Evolutionary conservation across 257 asterid species (phyloP).

Genomic region (Solanum appendiculatum): DNA sequence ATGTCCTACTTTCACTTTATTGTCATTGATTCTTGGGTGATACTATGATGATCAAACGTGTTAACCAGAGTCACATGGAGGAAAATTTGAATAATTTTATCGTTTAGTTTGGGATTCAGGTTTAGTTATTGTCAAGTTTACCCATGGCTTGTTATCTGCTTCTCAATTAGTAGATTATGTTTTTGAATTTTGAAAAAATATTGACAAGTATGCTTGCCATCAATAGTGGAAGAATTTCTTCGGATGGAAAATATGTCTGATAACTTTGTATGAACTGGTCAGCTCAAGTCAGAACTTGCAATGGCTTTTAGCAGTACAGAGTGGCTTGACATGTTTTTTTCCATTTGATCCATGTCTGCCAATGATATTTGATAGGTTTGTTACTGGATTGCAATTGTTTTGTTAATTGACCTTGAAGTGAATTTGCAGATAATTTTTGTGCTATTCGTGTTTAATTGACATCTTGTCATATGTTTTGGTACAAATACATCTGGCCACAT

Average conservation of each 20-base stretch:
- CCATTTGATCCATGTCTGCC: slow-evolving; percentile 88
- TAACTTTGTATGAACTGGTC: slow-evolving; percentile 18
- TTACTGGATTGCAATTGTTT: background rate
- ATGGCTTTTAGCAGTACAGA: slow-evolving; percentile 56
- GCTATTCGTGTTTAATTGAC: background rate
- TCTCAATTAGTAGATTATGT: background rate
- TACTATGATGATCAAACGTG: too few species aligned
- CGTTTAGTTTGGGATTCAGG: background rate
- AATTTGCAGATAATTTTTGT: background rate
- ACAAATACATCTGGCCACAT: slow-evolving; percentile 71
- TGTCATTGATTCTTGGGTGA: too few species aligned
- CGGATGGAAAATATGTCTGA: slow-evolving; percentile 44
- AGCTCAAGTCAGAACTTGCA: slow-evolving; percentile 51
- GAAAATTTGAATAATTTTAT: too few species aligned
- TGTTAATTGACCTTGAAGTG: background rate
- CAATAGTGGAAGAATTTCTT: slow-evolving; percentile 73
- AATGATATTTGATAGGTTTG: slow-evolving; percentile 76
- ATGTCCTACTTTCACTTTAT: too few species aligned
- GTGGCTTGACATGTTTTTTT: slow-evolving; percentile 66
- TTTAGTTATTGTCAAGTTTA: background rate
- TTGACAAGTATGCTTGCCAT: slow-evolving; percentile 74
- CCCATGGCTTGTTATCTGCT: background rate
- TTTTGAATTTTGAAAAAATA: background rate
- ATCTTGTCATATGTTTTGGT: background rate
- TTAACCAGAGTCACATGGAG: too few species aligned